A percentile compares a stretch with the other conserved stretches of the same genome.
Evolutionary conservation across 805 yeast genomes (phyloP).

Genomic region (Spencermartinsiella europaea): DNA sequence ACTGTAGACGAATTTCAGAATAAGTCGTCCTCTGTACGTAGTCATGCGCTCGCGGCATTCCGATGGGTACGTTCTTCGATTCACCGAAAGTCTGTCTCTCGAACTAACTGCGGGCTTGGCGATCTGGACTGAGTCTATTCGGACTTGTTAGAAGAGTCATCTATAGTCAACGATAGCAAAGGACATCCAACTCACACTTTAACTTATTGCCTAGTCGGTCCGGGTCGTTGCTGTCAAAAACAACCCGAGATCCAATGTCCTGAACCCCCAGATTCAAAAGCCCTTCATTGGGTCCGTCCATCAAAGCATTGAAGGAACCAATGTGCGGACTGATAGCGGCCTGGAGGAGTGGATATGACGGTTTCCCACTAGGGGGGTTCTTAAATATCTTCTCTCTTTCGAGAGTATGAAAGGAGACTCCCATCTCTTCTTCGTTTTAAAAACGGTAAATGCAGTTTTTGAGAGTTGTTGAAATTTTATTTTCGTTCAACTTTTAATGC

Average conservation of each 20-base stretch:
- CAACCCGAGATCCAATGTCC: slow-evolving; percentile 82
- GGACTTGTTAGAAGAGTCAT: slow-evolving; percentile 34
- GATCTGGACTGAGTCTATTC: slow-evolving; percentile 86
- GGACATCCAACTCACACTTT: slow-evolving; percentile 27
- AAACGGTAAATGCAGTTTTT: background rate
- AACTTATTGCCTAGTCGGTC: slow-evolving; percentile 80
- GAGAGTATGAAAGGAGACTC: slow-evolving; percentile 68
- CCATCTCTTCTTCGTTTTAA: slow-evolving; percentile 11
- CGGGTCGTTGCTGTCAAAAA: slow-evolving; percentile 73
- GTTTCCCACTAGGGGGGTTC: slow-evolving; percentile 83
- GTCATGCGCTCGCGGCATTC: slow-evolving; percentile 88
- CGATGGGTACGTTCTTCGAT: slow-evolving; percentile 75
- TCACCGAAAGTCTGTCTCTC: slow-evolving; percentile 66
- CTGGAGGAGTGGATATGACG: slow-evolving; percentile 72
- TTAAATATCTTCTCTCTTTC: slow-evolving; percentile 82
- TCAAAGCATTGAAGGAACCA: slow-evolving; percentile 92
- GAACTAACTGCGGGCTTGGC: slow-evolving; percentile 78
- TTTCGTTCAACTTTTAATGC: background rate
- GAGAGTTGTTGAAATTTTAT: background rate
- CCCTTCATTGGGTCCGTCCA: slow-evolving; percentile 81
- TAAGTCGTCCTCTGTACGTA: slow-evolving; percentile 71
- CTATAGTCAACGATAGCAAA: background rate
- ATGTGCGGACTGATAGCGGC: slow-evolving; percentile 95
- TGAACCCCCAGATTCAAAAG: slow-evolving; percentile 75
- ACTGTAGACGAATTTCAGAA: slow-evolving; percentile 76